Evolutionary conservation across 2,329 filamentous ascomycete genomes (phyloP).

Genomic region (Fusarium coicis): DNA sequence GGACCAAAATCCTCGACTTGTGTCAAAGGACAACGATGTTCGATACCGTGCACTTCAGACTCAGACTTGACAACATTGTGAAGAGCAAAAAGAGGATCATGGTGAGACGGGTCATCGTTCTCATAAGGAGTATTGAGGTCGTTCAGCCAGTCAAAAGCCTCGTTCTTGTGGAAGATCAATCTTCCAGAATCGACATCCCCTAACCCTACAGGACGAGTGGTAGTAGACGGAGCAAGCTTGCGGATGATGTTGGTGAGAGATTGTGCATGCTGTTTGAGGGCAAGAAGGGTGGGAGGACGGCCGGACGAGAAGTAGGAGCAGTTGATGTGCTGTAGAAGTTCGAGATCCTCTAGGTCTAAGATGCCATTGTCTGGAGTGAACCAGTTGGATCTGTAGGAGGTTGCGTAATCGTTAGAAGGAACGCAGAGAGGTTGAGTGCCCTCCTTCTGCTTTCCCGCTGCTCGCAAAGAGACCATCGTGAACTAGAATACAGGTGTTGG

Average conservation of each 20-base stretch:
- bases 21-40: conserved; percentile 60
- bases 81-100: conserved; percentile 58
- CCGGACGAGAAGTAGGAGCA: conserved; percentile 68
- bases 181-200: conserved; percentile 42
- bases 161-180: conserved; percentile 52
- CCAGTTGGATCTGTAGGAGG: conserved; percentile 42
- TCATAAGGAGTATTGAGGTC: conserved; percentile 61
- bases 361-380: conserved; percentile 39
- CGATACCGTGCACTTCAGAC: conserved; percentile 54
- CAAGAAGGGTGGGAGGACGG: conserved; percentile 63
- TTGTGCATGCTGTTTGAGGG: conserved; percentile 70
- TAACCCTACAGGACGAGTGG: conserved; percentile 32
- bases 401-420: conserved; percentile 43
- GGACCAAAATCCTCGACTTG: conserved; percentile 36
- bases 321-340: conserved; percentile 58
- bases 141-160: conserved; percentile 68
- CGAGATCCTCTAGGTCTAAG: conserved; percentile 32
- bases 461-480: conserved; percentile 1
- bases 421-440: conserved; percentile 22
- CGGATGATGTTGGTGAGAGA: conserved; percentile 65
- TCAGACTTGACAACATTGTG: conserved; percentile 58
- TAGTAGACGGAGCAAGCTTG: conserved; percentile 55
- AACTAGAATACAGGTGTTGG: neutral
- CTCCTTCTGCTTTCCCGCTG: conserved; percentile 12
- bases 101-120: conserved; percentile 59